Percentiles rank a stretch among this genome's conserved stretches.
phyloP scores from a whole-genome alignment of 306 rosid genomes.

The Sechiopsis laciniata region DNA sequence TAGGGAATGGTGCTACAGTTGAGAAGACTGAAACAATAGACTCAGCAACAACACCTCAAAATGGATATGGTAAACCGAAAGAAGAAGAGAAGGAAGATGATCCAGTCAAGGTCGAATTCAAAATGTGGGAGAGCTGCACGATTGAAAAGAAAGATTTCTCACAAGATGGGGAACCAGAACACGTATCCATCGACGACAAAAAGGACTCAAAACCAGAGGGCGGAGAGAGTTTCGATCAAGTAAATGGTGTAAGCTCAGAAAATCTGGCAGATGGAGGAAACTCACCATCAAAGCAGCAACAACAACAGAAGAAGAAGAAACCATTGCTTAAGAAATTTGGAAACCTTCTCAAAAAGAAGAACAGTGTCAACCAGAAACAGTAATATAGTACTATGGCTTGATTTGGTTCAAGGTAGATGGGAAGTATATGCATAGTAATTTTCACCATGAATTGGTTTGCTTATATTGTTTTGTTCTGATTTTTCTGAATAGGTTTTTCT shows the following conservation, averaged over 20 bases:
- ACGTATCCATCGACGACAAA: constrained; percentile 49
- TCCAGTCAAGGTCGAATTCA: constrained; percentile 48
- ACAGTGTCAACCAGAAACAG: constrained; percentile 64
- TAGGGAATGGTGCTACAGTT: constrained; percentile 25
- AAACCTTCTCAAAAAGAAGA: constrained; percentile 83
- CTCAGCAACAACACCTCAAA: constrained; percentile 31
- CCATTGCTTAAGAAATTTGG: constrained; percentile 84
- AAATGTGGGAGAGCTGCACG: constrained; percentile 43
- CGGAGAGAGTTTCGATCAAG: constrained; percentile 53
- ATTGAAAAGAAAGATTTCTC: constrained; percentile 32
- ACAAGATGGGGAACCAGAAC: constrained; percentile 64
- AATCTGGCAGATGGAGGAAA: constrained; percentile 37
- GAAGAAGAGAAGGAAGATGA: constrained; percentile 47
- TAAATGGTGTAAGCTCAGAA: constrained; percentile 43
- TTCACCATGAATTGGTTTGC: constrained; percentile 28
- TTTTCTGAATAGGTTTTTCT: constrained; percentile 45
- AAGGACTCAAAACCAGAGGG: constrained; percentile 48
- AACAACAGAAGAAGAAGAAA: constrained; percentile 77
- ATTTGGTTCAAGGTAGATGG: constrained; percentile 14
- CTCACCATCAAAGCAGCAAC: constrained; percentile 66
- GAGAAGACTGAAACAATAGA: constrained; percentile 27
- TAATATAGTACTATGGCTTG: constrained; percentile 18
- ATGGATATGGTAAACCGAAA: constrained; percentile 26
- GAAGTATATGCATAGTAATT: constrained; percentile 45
- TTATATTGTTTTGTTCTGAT: constrained; percentile 27